phyloP scores from a whole-genome alignment of 257 asterid species.

The Solanum rostratum region DNA sequence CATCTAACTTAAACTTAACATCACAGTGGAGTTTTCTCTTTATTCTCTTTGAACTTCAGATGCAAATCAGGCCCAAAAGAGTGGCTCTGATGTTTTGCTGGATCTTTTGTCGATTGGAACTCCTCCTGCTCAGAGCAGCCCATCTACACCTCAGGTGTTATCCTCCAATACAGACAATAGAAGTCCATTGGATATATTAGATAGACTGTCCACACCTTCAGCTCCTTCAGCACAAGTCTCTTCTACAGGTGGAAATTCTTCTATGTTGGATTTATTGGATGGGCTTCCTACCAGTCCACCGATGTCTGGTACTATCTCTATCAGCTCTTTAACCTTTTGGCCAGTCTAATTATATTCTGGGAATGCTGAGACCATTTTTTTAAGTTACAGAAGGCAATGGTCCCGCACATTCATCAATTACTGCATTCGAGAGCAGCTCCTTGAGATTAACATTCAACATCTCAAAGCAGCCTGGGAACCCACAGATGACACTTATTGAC shows the following conservation, averaged over 20 bases:
- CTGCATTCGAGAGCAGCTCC: constrained; percentile 77
- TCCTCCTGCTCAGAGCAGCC: constrained; percentile 51
- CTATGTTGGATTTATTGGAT: constrained; percentile 79
- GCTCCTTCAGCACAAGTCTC: constrained; percentile 30
- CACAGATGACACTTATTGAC: constrained; percentile 64
- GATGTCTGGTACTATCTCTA: constrained; percentile 38
- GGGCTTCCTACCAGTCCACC: constrained; percentile 54
- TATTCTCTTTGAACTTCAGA: constrained; percentile 31
- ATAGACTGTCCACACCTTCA: constrained; percentile 42
- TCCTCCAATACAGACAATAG: constrained; percentile 44
- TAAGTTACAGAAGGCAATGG: constrained; percentile 54
- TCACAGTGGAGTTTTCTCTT: not conserved
- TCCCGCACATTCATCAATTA: constrained; percentile 52
- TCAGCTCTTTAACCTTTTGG: constrained; percentile 1
- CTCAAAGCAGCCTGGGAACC: constrained; percentile 71
- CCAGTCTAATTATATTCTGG: not conserved
- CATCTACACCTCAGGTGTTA: constrained; percentile 36
- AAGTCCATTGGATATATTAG: constrained; percentile 40
- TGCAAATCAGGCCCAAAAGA: constrained; percentile 41
- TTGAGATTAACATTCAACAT: constrained; percentile 58
- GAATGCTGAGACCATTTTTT: constrained; percentile 6
- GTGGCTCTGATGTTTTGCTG: constrained; percentile 58
- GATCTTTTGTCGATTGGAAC: constrained; percentile 90
- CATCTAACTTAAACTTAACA: not conserved
- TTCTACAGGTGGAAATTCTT: constrained; percentile 46